These are phyloP conservation scores for Trichoderma hamatum DNA, from an alignment of 2,329 filamentous ascomycete genomes.

Conservation along the genomic window DNA sequence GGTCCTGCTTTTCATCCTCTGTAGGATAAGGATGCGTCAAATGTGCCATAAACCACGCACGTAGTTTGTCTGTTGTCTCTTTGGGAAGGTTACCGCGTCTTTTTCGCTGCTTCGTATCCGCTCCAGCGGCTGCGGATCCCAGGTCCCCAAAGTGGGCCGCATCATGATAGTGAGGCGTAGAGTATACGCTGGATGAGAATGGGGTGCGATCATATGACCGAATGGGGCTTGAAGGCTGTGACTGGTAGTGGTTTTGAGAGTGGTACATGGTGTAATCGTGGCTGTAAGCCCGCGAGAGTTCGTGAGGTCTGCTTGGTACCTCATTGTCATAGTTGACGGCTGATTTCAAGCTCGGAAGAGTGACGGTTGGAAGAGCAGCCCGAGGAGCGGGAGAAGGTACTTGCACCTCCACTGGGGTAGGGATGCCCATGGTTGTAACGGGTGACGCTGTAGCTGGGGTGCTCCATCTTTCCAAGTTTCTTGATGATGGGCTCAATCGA, in stretches of 20 bases:
- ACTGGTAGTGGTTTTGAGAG: constrained; percentile 50
- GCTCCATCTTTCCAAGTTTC: constrained; percentile 42
- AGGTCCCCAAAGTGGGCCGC: constrained; percentile 48
- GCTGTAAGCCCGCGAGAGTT: constrained; percentile 2
- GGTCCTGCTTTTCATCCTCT: constrained; percentile 82
- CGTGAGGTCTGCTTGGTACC: constrained; percentile 7
- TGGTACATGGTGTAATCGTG: constrained; percentile 46
- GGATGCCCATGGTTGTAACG: constrained; percentile 30
- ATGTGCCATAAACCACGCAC: constrained; percentile 78
- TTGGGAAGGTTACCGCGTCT: constrained; percentile 88
- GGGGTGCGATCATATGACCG: constrained; percentile 49
- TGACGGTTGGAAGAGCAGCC: constrained; percentile 43
- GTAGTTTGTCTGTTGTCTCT: constrained; percentile 79
- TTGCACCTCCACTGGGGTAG: constrained; percentile 39
- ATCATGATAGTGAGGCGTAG: constrained; percentile 47
- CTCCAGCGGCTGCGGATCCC: constrained; percentile 45
- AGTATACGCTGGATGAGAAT: constrained; percentile 46
- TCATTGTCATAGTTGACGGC: constrained; percentile 45
- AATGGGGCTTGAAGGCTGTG: constrained; percentile 49
- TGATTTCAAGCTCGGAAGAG: constrained; percentile 47
- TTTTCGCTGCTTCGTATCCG: constrained; percentile 58
- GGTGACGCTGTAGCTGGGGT: constrained; percentile 27
- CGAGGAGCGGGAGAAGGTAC: constrained; percentile 42
- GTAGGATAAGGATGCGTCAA: constrained; percentile 81
- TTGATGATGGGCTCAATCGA: constrained; percentile 10